These are phyloP conservation scores for Monascus ruber DNA, from an alignment of 2,329 filamentous ascomycete genomes.

Conservation along the genomic window DNA sequence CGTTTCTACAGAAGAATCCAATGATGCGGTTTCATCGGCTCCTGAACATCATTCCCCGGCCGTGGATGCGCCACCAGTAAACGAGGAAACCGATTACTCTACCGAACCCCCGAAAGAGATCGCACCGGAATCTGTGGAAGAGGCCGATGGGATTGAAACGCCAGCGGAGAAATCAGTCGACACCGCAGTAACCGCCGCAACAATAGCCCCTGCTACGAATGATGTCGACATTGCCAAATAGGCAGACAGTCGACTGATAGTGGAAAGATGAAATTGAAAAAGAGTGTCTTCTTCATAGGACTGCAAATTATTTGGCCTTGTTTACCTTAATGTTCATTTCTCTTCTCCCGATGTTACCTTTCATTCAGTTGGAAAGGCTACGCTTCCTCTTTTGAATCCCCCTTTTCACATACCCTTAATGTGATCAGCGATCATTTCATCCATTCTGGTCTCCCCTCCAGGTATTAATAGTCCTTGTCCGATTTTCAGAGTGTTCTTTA, in stretches of 20 bases:
- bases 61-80: neutral
- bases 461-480: neutral
- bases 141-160: neutral
- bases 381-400: constrained; percentile 1
- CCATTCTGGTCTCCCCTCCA: neutral
- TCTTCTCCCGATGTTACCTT: neutral
- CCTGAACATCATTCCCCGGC: neutral
- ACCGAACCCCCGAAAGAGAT: too few relatives aligned
- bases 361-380: constrained; percentile 1
- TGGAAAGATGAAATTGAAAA: too few relatives aligned
- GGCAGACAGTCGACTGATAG: neutral
- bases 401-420: constrained; percentile 6
- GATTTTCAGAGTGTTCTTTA: constrained; percentile 5
- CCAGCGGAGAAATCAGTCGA: constrained; percentile 1
- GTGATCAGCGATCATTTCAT: neutral
- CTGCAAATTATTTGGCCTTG: too few relatives aligned
- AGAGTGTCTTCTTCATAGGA: too few relatives aligned
- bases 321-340: neutral
- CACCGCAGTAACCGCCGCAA: neutral
- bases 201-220: constrained; percentile 8
- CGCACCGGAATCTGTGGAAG: neutral
- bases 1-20: neutral
- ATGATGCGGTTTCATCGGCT: neutral
- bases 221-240: constrained; percentile 15
- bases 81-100: neutral